Evolutionary conservation across 2,329 filamentous ascomycete genomes (phyloP).

Genomic region (Cladosporium colombiae): DNA sequence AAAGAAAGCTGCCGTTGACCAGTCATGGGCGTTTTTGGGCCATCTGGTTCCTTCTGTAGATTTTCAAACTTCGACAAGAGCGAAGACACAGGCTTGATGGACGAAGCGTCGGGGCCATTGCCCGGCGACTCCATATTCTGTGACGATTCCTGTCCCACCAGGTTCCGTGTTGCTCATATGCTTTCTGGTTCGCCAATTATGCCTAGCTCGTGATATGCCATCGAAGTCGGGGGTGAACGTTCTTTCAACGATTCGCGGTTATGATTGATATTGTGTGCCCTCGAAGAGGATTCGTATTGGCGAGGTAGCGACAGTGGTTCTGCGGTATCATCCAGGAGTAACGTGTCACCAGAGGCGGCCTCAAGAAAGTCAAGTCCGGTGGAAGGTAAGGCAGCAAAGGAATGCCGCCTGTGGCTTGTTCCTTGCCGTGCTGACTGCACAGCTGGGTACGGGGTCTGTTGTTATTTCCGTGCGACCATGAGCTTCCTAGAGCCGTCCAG

Average conservation of each 20-base stretch:
- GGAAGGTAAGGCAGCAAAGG: not conserved
- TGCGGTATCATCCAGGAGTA: not conserved
- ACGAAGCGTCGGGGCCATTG: constrained; percentile 72
- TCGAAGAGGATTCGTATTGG: not conserved
- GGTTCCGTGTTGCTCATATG: not conserved
- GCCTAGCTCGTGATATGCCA: constrained; percentile 18
- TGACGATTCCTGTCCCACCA: not conserved
- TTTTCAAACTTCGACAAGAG: constrained; percentile 80
- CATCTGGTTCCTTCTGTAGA: constrained; percentile 48
- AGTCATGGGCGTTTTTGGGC: constrained; percentile 24
- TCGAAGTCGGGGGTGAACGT: not conserved
- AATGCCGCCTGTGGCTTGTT: constrained; percentile 2
- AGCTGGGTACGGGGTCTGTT: not conserved
- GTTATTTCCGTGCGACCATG: not conserved
- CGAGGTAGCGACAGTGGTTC: not conserved
- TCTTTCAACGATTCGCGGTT: not conserved
- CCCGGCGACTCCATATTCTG: constrained; percentile 12
- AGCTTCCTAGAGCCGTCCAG: not conserved
- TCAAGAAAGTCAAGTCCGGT: not conserved
- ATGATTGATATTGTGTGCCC: not conserved
- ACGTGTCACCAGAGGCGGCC: not conserved
- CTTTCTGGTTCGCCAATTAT: constrained; percentile 6
- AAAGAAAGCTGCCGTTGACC: constrained; percentile 24
- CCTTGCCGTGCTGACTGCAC: not conserved
- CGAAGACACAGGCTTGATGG: constrained; percentile 80